Evolutionary conservation across 495 filamentous ascomycete genomes (phyloP).

Genomic region (Cercophora newfieldiana): DNA sequence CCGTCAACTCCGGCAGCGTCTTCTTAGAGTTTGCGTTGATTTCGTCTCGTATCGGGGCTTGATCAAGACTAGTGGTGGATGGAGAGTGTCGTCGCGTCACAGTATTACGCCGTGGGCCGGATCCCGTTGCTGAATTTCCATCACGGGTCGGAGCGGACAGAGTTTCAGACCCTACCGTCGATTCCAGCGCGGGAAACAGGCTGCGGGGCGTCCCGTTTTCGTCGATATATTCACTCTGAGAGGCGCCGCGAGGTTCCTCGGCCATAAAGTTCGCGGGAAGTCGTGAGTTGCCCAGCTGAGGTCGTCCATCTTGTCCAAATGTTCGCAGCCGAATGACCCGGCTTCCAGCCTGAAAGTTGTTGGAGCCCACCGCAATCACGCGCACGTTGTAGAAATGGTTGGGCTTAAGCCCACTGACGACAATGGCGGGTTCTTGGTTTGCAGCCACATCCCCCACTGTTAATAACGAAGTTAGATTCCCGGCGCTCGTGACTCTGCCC

Average conservation of each 20-base stretch:
- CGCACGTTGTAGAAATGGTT: constrained; percentile 89
- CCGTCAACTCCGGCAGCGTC: constrained; percentile 59
- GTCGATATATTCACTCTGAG: constrained; percentile 37
- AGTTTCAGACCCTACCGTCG: constrained; percentile 53
- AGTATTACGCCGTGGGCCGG: constrained; percentile 63
- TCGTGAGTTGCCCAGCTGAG: constrained; percentile 55
- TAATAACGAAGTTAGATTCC: constrained; percentile 18
- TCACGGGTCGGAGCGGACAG: constrained; percentile 63
- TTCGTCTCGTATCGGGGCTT: constrained; percentile 47
- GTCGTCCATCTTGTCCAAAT: constrained; percentile 52
- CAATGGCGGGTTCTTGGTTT: constrained; percentile 83
- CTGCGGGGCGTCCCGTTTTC: constrained; percentile 41
- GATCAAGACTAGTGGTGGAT: constrained; percentile 61
- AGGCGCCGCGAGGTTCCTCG: constrained; percentile 46
- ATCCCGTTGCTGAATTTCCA: constrained; percentile 51
- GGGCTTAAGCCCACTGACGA: constrained; percentile 80
- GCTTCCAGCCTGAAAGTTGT: constrained; percentile 89
- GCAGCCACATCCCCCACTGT: constrained; percentile 81
- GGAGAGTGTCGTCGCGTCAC: constrained; percentile 77
- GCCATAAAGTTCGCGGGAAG: constrained; percentile 54
- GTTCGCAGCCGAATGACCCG: constrained; percentile 79
- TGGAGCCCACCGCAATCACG: constrained; percentile 82
- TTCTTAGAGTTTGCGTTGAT: constrained; percentile 44
- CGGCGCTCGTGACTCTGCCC: background rate
- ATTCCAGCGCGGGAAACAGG: constrained; percentile 51